Percentiles rank a stretch among this genome's conserved stretches.
Conservation (phyloP, 495 filamentous ascomycete genomes). For the Penicillium argentinense region DNA sequence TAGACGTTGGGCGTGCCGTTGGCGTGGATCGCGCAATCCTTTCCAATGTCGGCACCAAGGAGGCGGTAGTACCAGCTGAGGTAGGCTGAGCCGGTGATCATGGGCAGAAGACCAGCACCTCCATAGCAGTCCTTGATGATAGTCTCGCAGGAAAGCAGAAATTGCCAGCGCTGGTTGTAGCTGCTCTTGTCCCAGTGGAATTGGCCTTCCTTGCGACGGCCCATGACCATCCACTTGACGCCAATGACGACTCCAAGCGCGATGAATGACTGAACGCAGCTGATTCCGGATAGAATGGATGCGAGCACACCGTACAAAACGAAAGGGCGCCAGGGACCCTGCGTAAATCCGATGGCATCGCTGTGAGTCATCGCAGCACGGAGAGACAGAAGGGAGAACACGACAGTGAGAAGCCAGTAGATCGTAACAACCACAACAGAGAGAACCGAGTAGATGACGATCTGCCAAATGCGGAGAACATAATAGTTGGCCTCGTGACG, state of each 20-base stretch:
- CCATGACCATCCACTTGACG: slow-evolving; percentile 43
- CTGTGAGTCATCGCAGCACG: slow-evolving; percentile 11
- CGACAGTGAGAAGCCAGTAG: slow-evolving; percentile 39
- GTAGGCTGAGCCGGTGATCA: slow-evolving; percentile 44
- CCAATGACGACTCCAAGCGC: slow-evolving; percentile 34
- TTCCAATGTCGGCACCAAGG: slow-evolving; percentile 43
- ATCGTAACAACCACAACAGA: slow-evolving; percentile 30
- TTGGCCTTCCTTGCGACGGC: slow-evolving; percentile 38
- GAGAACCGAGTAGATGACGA: slow-evolving; percentile 40
- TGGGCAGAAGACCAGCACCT: slow-evolving; percentile 38
- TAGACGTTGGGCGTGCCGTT: slow-evolving; percentile 41
- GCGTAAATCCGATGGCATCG: slow-evolving; percentile 8
- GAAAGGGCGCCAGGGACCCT: slow-evolving; percentile 27
- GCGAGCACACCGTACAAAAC: slow-evolving; percentile 30
- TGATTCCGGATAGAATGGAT: slow-evolving; percentile 25
- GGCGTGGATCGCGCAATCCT: slow-evolving; percentile 46
- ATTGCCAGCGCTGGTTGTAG: slow-evolving; percentile 48
- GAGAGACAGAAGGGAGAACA: slow-evolving; percentile 27
- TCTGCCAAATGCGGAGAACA: slow-evolving; percentile 36
- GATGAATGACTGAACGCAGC: slow-evolving; percentile 27
- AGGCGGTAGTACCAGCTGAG: slow-evolving; percentile 40
- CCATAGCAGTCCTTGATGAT: slow-evolving; percentile 43
- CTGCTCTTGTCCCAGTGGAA: slow-evolving; percentile 48
- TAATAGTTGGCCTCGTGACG: slow-evolving; percentile 35
- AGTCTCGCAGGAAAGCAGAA: slow-evolving; percentile 42